phyloP scores from a whole-genome alignment of 108 stramenopile genomes.

The Conticribra guillardii region DNA sequence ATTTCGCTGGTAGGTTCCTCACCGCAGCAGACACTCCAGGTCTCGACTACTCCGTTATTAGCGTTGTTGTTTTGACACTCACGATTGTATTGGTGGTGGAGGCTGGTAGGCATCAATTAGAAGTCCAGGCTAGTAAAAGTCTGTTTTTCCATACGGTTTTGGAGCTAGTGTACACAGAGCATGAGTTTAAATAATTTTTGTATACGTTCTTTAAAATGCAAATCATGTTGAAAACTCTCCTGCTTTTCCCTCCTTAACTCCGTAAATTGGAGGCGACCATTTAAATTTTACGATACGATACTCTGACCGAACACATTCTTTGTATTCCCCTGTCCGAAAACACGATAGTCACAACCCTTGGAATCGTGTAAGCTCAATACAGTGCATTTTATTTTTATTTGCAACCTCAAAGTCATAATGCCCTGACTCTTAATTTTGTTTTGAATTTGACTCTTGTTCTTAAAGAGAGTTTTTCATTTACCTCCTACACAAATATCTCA shows the following conservation, averaged over 20 bases:
- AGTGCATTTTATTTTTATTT: neutral
- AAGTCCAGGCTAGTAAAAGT: slow-evolving; percentile 61
- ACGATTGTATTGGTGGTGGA: slow-evolving; percentile 73
- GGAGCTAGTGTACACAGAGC: slow-evolving; percentile 76
- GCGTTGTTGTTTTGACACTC: slow-evolving; percentile 68
- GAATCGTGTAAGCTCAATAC: slow-evolving; percentile 35
- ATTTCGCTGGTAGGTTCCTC: no score
- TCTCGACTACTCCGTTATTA: slow-evolving; percentile 64
- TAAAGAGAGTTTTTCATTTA: slow-evolving; percentile 75
- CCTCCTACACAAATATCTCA: slow-evolving; percentile 63
- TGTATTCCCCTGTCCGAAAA: no score
- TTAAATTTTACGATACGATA: no score
- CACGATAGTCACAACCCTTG: slow-evolving; percentile 51
- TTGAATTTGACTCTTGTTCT: no score
- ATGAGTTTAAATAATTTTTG: no score
- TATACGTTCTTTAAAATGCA: no score
- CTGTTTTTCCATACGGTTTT: slow-evolving; percentile 78
- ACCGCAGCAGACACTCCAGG: no score
- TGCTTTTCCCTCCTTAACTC: no score
- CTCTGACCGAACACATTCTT: no score
- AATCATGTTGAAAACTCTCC: no score
- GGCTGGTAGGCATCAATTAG: slow-evolving; percentile 64
- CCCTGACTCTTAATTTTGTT: no score
- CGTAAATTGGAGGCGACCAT: no score
- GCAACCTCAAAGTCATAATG: neutral